Evolutionary conservation across 23 red algal species (phyloP), one percentile per base, ranked within the genome.

Genomic region (Porphyridium purpureum): DNA sequence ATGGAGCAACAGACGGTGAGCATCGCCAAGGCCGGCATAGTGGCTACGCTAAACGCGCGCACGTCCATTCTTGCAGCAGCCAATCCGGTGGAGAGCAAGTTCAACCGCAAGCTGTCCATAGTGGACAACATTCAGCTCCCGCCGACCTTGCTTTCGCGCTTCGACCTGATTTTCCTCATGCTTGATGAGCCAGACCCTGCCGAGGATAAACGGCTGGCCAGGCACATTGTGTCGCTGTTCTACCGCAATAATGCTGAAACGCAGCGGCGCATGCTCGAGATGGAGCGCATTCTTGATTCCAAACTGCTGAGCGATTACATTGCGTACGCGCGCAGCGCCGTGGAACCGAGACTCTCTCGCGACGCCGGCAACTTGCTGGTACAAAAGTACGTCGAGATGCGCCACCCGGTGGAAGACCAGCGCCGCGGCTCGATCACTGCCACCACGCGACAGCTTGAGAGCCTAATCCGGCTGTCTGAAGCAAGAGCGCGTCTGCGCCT

Each of bases 1-100:
- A 98, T 98, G 90, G 90, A 98, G 49, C 90, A 98, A 56, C 90
- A 98, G 76, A 98, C 90, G 21, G 72, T 98, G 21, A 86, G 79
- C 25, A 82, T 98, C 35, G 90, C 90, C 11, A 98, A 98, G 52
- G 90, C 90, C 19, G 90, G 90, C 3, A 98, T 98, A 33, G 86
- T 98, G 52, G 80, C 80, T 4, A 86, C 90, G 5, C 42, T 98
- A 25, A 98, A 98, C 42, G 90, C 90, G 8, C 74, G 90, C 9
- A 98, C 90, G 7, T 48, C 90, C 23, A 68, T 98, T 35, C 78
- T 98, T 28, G 90, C 90, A 4, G 90, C 90, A 6, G 90, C 90
- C 9, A 98, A 98, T 55, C 90, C 90, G 3, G 72, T 98, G 5
- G 82, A 86, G 35, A 75, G 69, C 5, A 41, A 72, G n/a, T 98